Evolutionary conservation across 495 filamentous ascomycete genomes (phyloP), one percentile per base, ranked within the genome.

Genomic region (Neurospora terricola): DNA sequence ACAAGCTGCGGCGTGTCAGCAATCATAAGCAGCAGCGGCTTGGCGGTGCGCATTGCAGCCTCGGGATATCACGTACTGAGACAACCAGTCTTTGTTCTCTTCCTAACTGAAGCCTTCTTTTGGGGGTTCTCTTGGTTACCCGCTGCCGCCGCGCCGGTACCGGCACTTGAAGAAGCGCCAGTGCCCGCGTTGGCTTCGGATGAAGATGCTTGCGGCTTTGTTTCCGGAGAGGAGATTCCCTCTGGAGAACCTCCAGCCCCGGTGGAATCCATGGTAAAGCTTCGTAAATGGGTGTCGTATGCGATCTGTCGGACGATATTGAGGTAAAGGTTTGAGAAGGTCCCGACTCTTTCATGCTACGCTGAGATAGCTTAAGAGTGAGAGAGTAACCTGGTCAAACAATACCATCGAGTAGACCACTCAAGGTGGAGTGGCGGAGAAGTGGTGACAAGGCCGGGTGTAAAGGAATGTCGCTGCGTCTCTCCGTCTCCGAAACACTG

Each of bases 21-120:
- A 43, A 81, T 37, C 34, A n/a, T 39, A 27, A 59, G 73, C 72
- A 16, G 9, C 45, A 38, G 40, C 7, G 69, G n/a, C 23, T 73
- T 3, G 59, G 68, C 9, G 71, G 21, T 36, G 16, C 68, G 70
- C 30, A 38, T 59, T 71, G 54, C 30, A 42, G n/a, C 45, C 71
- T 21, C 27, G 54, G 62, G 73, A 30, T 30, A 8, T 62, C 5
- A 88, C 92, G 79, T 88, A 96, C 93, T 99, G 73, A 99, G 85
- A 81, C 96, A 99, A 34, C 96, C 96, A 2, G 96, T 98, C 83
- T 99, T 99, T 45, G 96, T 98, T 77, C 96, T 88, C 80, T 93
- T 97, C 76, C 91, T 86, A n/a, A 81, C 81, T 14, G 77, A 45
- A 12, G 76, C 40, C 71, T 80, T 84, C 71, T 80, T 83, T 5